Evolutionary conservation across 2,329 filamentous ascomycete species (phyloP), one percentile per base, ranked within the genome.

Genomic region (Dothidotthia symphoricarpi): DNA sequence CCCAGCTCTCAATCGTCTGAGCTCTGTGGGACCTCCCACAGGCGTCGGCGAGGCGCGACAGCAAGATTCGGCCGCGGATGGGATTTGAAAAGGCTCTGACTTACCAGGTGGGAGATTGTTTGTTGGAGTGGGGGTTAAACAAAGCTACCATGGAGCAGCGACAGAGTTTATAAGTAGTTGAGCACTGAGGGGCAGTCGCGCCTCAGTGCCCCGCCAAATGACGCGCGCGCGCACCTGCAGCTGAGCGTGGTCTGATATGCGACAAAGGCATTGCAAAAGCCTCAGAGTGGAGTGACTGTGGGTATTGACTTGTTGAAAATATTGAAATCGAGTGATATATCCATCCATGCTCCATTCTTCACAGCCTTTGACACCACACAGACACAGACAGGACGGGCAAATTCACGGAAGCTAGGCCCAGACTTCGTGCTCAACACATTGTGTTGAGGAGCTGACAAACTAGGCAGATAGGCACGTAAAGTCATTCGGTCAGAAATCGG

Each of bases 61-160:
- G 39, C 40, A 41, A 36, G 41, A 48, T 35, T 51, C 63, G 63
- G 63, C 62, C 62, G 63, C 62, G 63, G 63, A 64, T 49, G 55
- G 55, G 42, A 50, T 43, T 39, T 45, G 41, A 31, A 50, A 50
- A 56, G 40, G 41, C 45, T 49, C 47, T 53, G 51, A 64, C 62
- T 61, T 63, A 66, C 62, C 49, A 58, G 57, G 40, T 48, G 49
- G 43, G 39, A 56, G 45, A 40, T 49, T 22, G 19, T 22, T 22
- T 22, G 5, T 5, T 9, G 19, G 5, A 9, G 19, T 5, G 5
- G 19, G 19, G 49, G 45, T 42, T 50, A 41, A 42, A 34, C 31
- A 33, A 39, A 53, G 47, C 47, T 52, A 31, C 19, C 9, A 22
- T 9, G 19, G 19, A 9, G 19, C 19, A 22, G 19, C 5, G 19